These are phyloP conservation scores for Cucumis variabilis DNA, from an alignment of 331 rosid genomes.

Conservation along the genomic window DNA sequence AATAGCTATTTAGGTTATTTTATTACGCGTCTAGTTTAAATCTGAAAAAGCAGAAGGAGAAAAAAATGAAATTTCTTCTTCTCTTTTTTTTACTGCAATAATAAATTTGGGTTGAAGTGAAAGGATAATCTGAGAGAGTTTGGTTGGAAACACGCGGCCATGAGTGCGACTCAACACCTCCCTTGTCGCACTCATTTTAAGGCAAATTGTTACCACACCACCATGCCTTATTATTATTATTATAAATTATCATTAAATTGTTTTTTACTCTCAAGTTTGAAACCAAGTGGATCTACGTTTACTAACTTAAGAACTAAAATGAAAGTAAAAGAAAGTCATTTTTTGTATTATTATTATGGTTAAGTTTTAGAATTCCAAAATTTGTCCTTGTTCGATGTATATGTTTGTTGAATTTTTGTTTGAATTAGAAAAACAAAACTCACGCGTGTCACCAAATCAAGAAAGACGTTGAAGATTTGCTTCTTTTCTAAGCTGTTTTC, in stretches of 20 bases:
- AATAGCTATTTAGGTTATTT: background rate
- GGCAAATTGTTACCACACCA: background rate
- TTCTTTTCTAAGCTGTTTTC: background rate
- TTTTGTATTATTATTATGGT: background rate
- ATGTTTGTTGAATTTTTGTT: background rate
- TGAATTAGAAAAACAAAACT: background rate
- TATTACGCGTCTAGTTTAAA: background rate
- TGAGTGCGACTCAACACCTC: constrained; percentile 13
- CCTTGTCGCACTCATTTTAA: constrained; percentile 12
- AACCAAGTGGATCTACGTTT: too few species aligned
- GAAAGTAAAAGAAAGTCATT: too few species aligned
- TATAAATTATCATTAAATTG: too few species aligned
- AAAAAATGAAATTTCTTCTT: too few species aligned
- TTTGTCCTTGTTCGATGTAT: background rate
- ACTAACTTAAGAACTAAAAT: too few species aligned
- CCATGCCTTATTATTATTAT: background rate
- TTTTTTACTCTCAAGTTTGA: too few species aligned
- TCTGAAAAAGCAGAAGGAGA: background rate
- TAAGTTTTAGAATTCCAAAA: background rate
- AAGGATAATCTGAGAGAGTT: background rate
- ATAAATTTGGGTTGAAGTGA: background rate
- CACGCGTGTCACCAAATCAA: background rate
- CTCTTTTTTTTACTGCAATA: background rate
- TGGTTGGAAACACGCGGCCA: background rate
- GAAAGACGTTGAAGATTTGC: background rate